Evolutionary conservation across 495 filamentous ascomycete genomes (phyloP).

Genomic region (Hypoxylon perforatum): DNA sequence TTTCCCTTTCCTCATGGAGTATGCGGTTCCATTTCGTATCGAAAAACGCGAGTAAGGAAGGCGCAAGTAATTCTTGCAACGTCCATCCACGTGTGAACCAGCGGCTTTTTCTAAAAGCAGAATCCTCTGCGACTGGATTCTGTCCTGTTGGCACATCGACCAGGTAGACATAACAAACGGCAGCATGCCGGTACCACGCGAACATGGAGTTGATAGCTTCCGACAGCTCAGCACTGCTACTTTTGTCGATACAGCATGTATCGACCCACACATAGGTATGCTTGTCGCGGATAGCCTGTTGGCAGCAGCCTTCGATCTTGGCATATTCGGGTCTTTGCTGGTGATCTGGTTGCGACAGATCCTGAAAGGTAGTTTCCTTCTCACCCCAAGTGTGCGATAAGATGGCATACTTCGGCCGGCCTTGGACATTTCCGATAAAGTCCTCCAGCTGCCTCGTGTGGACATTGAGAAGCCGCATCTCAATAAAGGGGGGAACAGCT

Average conservation of each 20-base stretch:
- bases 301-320: constrained; percentile 5
- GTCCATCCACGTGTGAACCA: constrained; percentile 24
- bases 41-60: neutral
- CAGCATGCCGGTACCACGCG: constrained; percentile 42
- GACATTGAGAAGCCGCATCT: constrained; percentile 5
- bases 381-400: constrained; percentile 48
- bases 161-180: constrained; percentile 50
- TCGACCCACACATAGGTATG: constrained; percentile 54
- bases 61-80: constrained; percentile 20
- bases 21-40: constrained; percentile 2
- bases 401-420: constrained; percentile 35
- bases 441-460: constrained; percentile 5
- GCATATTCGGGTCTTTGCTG: neutral
- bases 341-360: neutral
- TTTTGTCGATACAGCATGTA: constrained; percentile 57
- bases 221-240: constrained; percentile 46
- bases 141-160: constrained; percentile 25
- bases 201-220: too few species aligned
- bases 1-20: neutral
- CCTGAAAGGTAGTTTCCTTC: constrained; percentile 31
- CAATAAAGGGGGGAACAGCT: neutral
- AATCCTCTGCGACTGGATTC: constrained; percentile 9
- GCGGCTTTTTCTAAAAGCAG: constrained; percentile 5
- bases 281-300: constrained; percentile 3
- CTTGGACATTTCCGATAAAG: neutral